Percentiles rank a stretch among this genome's conserved stretches.
Evolutionary conservation across 352 stramenopile species (phyloP).

Genomic region (Phytophthora cryptogea): DNA sequence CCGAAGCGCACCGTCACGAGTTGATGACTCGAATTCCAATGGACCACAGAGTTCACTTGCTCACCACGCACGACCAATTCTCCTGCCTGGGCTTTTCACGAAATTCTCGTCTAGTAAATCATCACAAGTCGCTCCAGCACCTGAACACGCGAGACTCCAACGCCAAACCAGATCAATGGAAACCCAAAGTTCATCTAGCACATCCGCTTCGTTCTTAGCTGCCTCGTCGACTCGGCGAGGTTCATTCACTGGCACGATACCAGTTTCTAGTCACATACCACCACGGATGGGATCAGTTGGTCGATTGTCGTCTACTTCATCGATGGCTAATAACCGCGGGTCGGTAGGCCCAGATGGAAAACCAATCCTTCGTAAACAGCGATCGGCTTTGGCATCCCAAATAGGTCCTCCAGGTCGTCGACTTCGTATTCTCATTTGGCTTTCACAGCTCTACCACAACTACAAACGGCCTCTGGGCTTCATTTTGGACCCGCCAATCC

Average conservation of each 20-base stretch:
- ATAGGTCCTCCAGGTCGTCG: conserved; percentile 15
- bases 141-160: neutral
- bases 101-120: conserved; percentile 11
- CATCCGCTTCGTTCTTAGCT: neutral
- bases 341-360: conserved; percentile 22
- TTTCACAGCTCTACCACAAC: conserved; percentile 47
- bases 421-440: conserved; percentile 40
- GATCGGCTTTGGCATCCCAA: conserved; percentile 44
- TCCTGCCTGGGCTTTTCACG: conserved; percentile 1
- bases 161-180: neutral
- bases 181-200: neutral
- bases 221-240: conserved; percentile 13
- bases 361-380: conserved; percentile 16
- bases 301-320: conserved; percentile 24
- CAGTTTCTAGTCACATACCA: conserved; percentile 15
- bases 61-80: conserved; percentile 2
- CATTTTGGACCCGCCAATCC: conserved; percentile 39
- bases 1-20: conserved; percentile 11
- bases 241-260: conserved; percentile 24
- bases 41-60: conserved; percentile 16
- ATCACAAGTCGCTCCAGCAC: conserved; percentile 16
- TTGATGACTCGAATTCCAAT: conserved; percentile 1
- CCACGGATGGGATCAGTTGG: conserved; percentile 17
- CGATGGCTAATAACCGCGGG: conserved; percentile 21
- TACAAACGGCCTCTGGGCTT: conserved; percentile 35